Percentiles rank a stretch among this genome's conserved stretches.
Conservation (phyloP, 139 green algal species). For the Micromonas commoda region DNA sequence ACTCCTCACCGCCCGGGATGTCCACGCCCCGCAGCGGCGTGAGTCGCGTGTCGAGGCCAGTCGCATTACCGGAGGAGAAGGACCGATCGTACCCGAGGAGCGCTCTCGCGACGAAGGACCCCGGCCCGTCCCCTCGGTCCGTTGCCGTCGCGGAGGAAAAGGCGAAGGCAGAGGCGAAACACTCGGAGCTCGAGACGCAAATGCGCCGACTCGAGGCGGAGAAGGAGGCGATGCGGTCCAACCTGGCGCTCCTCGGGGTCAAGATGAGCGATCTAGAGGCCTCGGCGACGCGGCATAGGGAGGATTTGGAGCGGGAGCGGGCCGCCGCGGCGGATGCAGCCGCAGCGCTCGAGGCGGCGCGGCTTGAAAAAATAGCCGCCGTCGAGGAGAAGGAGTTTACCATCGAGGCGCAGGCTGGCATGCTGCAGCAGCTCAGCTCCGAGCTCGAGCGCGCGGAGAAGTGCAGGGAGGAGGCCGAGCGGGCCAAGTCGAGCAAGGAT, state of each 20-base stretch:
- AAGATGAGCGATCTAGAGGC: not conserved
- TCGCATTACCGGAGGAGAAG: no score
- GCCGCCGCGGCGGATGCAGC: not conserved
- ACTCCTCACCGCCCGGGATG: not conserved
- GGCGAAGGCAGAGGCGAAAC: not conserved
- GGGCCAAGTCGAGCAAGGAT: not conserved
- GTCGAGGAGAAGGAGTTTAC: slow-evolving; percentile 8
- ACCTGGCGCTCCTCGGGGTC: not conserved
- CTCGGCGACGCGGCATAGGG: not conserved
- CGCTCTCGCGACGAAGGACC: no score
- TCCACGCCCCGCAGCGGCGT: not conserved
- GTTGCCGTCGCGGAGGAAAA: not conserved
- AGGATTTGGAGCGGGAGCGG: not conserved
- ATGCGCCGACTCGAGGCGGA: not conserved
- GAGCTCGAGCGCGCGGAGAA: slow-evolving; percentile 8
- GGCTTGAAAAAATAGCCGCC: not conserved
- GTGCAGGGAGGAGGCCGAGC: not conserved
- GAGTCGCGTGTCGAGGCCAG: not conserved
- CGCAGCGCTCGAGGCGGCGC: not conserved
- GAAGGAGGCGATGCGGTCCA: not conserved
- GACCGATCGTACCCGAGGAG: not conserved
- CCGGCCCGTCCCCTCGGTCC: no score
- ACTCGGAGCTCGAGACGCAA: not conserved
- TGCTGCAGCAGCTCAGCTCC: not conserved
- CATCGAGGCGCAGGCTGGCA: not conserved